These are phyloP conservation scores for Penicillium silybi DNA, from an alignment of 495 filamentous ascomycete genomes.

Conservation along the genomic window DNA sequence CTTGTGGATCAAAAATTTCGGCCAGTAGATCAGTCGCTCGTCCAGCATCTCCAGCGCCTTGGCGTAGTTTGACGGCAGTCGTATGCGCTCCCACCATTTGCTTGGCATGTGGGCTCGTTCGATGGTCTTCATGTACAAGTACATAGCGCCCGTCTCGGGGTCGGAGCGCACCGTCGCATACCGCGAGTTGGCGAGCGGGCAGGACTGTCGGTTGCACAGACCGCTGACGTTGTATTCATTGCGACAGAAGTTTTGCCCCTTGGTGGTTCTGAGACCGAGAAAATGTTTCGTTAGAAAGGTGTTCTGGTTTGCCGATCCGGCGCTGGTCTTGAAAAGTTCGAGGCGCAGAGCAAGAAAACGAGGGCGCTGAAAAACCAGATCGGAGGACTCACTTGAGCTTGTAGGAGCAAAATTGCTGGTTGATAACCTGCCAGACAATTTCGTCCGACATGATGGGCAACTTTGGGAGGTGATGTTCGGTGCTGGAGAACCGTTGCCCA, in stretches of 20 bases:
- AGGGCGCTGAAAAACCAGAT: conserved; percentile 1
- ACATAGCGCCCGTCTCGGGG: conserved; percentile 75
- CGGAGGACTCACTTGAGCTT: conserved; percentile 74
- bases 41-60: conserved; percentile 87
- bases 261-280: conserved; percentile 62
- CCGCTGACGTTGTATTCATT: conserved; percentile 96
- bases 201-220: conserved; percentile 91
- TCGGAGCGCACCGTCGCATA: conserved; percentile 91
- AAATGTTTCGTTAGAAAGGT: background rate
- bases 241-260: conserved; percentile 90
- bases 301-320: background rate
- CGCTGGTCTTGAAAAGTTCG: background rate
- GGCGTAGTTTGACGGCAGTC: conserved; percentile 84
- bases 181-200: conserved; percentile 90
- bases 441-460: conserved; percentile 67
- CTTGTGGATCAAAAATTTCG: conserved; percentile 91
- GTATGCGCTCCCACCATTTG: conserved; percentile 93
- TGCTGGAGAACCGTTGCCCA: conserved; percentile 13
- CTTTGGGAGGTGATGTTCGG: conserved; percentile 5
- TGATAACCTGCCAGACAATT: conserved; percentile 95
- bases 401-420: conserved; percentile 94
- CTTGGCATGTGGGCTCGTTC: conserved; percentile 86
- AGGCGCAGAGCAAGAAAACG: background rate
- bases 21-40: conserved; percentile 87
- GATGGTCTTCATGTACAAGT: conserved; percentile 96